Evolutionary conservation across 306 rosid genomes (phyloP).

Genomic region (Trichosanthes cucumerina): DNA sequence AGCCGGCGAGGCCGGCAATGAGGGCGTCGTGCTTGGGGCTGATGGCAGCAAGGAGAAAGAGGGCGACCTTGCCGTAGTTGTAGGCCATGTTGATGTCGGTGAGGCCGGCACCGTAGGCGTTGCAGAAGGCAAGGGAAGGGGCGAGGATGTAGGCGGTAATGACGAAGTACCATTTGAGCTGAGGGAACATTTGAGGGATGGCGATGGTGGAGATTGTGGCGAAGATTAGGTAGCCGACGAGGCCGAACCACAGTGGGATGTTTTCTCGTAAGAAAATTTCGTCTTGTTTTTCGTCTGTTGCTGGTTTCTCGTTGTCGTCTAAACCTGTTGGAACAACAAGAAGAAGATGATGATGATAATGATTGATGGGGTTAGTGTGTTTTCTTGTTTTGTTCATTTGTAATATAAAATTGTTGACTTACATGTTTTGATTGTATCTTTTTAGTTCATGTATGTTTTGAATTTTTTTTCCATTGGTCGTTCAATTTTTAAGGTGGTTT

Average conservation of each 20-base stretch:
- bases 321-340: constrained; percentile 11
- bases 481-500: too few species aligned
- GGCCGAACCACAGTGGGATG: constrained; percentile 54
- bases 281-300: constrained; percentile 24
- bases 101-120: constrained; percentile 89
- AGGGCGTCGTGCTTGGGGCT: constrained; percentile 32
- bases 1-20: constrained; percentile 57
- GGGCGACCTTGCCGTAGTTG: constrained; percentile 85
- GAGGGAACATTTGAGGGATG: constrained; percentile 57
- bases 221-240: constrained; percentile 21
- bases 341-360: background rate
- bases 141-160: constrained; percentile 42
- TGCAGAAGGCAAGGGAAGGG: constrained; percentile 90
- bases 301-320: constrained; percentile 19
- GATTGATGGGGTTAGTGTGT: too few species aligned
- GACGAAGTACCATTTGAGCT: constrained; percentile 40
- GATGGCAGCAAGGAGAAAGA: constrained; percentile 58
- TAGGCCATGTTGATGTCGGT: constrained; percentile 95
- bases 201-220: constrained; percentile 32
- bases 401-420: too few species aligned
- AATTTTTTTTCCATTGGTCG: too few species aligned
- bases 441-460: too few species aligned
- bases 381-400: too few species aligned
- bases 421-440: too few species aligned
- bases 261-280: constrained; percentile 52